Conservation (phyloP, 768 basidiomycete genomes). For the Scleroderma citrinum region DNA sequence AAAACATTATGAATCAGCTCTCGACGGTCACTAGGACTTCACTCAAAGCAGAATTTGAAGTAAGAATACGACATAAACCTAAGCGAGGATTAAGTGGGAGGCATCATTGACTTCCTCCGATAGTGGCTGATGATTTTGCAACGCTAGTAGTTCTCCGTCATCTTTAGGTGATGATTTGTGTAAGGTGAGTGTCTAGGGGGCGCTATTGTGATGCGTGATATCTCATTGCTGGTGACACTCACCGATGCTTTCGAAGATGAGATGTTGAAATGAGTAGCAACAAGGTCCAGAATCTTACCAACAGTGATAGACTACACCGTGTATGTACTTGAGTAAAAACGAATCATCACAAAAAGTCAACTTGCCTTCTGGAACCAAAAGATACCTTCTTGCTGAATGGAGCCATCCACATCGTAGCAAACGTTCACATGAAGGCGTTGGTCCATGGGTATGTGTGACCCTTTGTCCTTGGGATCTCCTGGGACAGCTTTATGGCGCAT, state of each 20-base stretch:
- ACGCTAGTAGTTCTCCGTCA: slow-evolving; percentile 15
- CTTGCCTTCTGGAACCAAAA: slow-evolving; percentile 73
- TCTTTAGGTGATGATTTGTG: slow-evolving; percentile 16
- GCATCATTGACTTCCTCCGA: slow-evolving; percentile 52
- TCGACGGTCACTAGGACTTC: not conserved
- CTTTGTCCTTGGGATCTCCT: slow-evolving; percentile 52
- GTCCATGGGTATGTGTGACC: slow-evolving; percentile 40
- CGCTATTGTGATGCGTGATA: slow-evolving; percentile 15
- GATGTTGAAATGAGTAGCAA: slow-evolving; percentile 26
- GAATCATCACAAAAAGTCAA: not conserved
- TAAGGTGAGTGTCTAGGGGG: slow-evolving; percentile 41
- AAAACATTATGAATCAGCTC: slow-evolving; percentile 6
- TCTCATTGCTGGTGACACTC: slow-evolving; percentile 1
- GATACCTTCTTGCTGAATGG: slow-evolving; percentile 28
- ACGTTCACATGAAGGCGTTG: slow-evolving; percentile 58
- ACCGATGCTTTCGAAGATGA: slow-evolving; percentile 8
- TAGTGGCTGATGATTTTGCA: slow-evolving; percentile 47
- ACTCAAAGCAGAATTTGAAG: not conserved
- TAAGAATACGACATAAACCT: not conserved
- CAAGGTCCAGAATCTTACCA: slow-evolving; percentile 59
- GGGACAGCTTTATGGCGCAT: slow-evolving; percentile 67
- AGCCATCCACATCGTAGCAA: slow-evolving; percentile 15
- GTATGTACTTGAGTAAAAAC: slow-evolving; percentile 1
- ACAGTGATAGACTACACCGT: slow-evolving; percentile 41
- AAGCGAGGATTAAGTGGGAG: slow-evolving; percentile 19